Conservation (phyloP, 2,329 filamentous ascomycete genomes). For the Eutypa lata region DNA sequence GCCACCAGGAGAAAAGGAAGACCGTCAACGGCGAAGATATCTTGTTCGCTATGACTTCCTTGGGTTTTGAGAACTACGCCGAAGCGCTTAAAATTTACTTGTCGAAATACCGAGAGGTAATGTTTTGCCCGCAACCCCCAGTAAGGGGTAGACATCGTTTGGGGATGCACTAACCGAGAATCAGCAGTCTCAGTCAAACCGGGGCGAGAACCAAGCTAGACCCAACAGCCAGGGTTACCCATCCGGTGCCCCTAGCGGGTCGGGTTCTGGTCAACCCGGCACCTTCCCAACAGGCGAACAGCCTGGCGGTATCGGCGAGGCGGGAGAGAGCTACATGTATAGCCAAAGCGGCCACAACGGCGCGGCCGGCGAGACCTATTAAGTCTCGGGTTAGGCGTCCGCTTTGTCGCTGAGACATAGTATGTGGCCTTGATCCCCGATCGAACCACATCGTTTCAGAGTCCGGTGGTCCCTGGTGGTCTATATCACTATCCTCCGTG, state of each 20-base stretch:
- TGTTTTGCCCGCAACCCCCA: constrained; percentile 27
- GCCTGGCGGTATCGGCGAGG: constrained; percentile 40
- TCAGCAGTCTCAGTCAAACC: constrained; percentile 75
- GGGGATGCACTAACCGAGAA: constrained; percentile 31
- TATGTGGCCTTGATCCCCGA: constrained; percentile 1
- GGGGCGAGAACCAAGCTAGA: constrained; percentile 53
- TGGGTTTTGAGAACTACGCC: constrained; percentile 98
- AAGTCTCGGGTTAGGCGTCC: constrained; percentile 22
- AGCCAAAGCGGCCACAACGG: constrained; percentile 57
- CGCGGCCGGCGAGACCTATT: constrained; percentile 52
- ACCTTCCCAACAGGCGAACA: constrained; percentile 43
- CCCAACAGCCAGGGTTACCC: constrained; percentile 53
- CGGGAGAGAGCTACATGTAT: constrained; percentile 50
- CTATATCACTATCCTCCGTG: constrained; percentile 19
- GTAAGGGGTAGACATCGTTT: constrained; percentile 3
- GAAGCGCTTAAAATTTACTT: constrained; percentile 98
- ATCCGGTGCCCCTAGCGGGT: constrained; percentile 35
- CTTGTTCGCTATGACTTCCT: constrained; percentile 96
- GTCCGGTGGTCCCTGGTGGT: constrained; percentile 13
- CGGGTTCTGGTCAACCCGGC: constrained; percentile 25
- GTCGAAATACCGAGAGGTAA: constrained; percentile 95
- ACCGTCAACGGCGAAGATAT: constrained; percentile 99
- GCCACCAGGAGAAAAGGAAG: constrained; percentile 98
- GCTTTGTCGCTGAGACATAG: constrained; percentile 1
- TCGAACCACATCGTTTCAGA: constrained; percentile 4